phyloP scores from a whole-genome alignment of 257 asterid genomes.

The Solanum corneliomulleri region DNA sequence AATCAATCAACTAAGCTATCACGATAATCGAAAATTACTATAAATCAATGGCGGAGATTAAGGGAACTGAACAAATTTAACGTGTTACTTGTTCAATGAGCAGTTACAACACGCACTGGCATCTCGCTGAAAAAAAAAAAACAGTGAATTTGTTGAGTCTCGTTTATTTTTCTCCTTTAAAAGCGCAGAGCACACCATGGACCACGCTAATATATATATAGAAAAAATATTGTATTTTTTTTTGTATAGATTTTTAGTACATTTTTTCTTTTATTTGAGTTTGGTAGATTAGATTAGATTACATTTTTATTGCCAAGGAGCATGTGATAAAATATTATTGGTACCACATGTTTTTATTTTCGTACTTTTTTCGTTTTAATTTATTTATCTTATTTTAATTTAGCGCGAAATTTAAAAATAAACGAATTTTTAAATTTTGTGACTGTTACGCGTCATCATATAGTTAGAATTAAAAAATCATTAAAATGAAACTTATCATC shows the following conservation, averaged over 20 bases:
- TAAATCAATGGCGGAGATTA: neutral
- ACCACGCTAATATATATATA: neutral
- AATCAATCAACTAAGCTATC: neutral
- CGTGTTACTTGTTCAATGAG: neutral
- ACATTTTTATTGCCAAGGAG: neutral
- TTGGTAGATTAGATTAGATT: neutral
- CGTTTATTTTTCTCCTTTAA: neutral
- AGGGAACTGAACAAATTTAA: neutral
- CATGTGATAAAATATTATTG: neutral
- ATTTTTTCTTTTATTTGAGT: neutral
- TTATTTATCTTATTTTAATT: neutral
- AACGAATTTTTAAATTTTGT: neutral
- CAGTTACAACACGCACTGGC: neutral
- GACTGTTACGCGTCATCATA: neutral
- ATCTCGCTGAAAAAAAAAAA: neutral
- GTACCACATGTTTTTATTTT: neutral
- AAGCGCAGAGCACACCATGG: neutral
- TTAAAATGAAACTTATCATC: too few relatives aligned
- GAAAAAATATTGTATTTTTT: too few relatives aligned
- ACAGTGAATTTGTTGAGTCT: neutral
- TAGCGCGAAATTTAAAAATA: too few relatives aligned
- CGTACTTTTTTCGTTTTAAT: neutral
- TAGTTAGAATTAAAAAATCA: too few relatives aligned
- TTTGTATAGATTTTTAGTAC: neutral
- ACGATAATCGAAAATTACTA: neutral